phyloP scores from a whole-genome alignment of 1,284 basidiomycete species.

The Cryptococcus sp. region DNA sequence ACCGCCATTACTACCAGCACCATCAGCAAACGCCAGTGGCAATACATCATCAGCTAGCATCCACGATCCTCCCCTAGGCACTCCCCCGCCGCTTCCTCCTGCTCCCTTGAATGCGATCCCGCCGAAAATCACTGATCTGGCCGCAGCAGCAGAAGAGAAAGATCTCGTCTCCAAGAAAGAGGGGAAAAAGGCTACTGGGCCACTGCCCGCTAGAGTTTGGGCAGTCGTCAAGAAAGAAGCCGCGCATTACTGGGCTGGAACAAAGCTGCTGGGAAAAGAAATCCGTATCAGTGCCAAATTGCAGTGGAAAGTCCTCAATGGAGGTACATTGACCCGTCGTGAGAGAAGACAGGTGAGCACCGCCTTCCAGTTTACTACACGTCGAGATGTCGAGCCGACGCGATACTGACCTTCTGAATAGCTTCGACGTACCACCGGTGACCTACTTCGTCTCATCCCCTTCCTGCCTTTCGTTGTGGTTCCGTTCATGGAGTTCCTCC shows the following conservation, averaged over 20 bases:
- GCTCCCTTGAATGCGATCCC: slow-evolving; percentile 23
- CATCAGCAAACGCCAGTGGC: slow-evolving; percentile 1
- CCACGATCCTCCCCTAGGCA: slow-evolving; percentile 35
- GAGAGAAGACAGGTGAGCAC: slow-evolving; percentile 84
- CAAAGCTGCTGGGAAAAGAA: slow-evolving; percentile 92
- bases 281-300: slow-evolving; percentile 85
- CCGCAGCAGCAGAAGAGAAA: slow-evolving; percentile 61
- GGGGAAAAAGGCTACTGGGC: slow-evolving; percentile 42
- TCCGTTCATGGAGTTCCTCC: slow-evolving; percentile 97
- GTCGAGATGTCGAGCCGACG: not conserved
- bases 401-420: slow-evolving; percentile 44
- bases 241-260: slow-evolving; percentile 95
- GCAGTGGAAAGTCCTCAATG: slow-evolving; percentile 89
- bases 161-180: slow-evolving; percentile 69
- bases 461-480: slow-evolving; percentile 95
- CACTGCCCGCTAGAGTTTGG: slow-evolving; percentile 60
- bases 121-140: slow-evolving; percentile 25
- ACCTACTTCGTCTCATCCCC: slow-evolving; percentile 87
- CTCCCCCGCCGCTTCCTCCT: slow-evolving; percentile 36
- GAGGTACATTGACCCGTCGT: slow-evolving; percentile 85
- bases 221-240: slow-evolving; percentile 94
- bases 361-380: not conserved
- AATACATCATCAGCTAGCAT: slow-evolving; percentile 19
- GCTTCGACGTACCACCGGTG: slow-evolving; percentile 90
- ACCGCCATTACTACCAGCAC: slow-evolving; percentile 13